A percentile compares a stretch with the other conserved stretches of the same genome.
These are phyloP conservation scores for Sicyos edulis DNA, from an alignment of 306 rosid genomes.

Conservation along the genomic window DNA sequence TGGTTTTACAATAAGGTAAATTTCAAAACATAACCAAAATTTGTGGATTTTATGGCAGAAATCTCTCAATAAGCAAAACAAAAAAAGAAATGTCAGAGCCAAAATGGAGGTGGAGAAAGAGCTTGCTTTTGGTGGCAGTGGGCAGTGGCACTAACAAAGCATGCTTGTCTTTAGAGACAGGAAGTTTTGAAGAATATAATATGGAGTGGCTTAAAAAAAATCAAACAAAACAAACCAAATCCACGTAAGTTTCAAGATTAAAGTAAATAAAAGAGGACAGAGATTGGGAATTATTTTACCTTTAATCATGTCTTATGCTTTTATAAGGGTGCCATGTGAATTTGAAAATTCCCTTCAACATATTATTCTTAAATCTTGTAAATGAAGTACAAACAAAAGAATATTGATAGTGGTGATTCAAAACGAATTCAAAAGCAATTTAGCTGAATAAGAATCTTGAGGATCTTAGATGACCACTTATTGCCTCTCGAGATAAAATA, in stretches of 20 bases:
- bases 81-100: constrained; percentile 47
- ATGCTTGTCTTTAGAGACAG: constrained; percentile 65
- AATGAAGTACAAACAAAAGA: constrained; percentile 8
- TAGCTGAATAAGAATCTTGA: too few relatives aligned
- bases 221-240: constrained; percentile 29
- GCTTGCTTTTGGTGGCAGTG: constrained; percentile 37
- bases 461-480: too few relatives aligned
- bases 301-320: constrained; percentile 43
- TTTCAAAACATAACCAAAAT: constrained; percentile 43
- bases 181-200: constrained; percentile 38
- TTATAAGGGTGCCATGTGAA: constrained; percentile 27
- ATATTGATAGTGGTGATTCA: constrained; percentile 3
- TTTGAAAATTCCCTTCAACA: constrained; percentile 19
- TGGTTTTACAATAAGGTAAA: constrained; percentile 28
- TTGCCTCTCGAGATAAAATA: too few relatives aligned
- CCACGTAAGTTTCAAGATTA: constrained; percentile 23
- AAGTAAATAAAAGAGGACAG: constrained; percentile 29
- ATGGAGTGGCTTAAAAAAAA: constrained; percentile 25
- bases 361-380: constrained; percentile 14
- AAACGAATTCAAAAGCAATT: constrained; percentile 3
- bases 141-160: constrained; percentile 41
- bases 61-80: constrained; percentile 47
- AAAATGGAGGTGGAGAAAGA: constrained; percentile 28
- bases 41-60: constrained; percentile 53
- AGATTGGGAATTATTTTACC: constrained; percentile 34